These are phyloP conservation scores for Cytauxzoon felis DNA, from an alignment of 169 alveolate genomes.

Conservation along the genomic window DNA sequence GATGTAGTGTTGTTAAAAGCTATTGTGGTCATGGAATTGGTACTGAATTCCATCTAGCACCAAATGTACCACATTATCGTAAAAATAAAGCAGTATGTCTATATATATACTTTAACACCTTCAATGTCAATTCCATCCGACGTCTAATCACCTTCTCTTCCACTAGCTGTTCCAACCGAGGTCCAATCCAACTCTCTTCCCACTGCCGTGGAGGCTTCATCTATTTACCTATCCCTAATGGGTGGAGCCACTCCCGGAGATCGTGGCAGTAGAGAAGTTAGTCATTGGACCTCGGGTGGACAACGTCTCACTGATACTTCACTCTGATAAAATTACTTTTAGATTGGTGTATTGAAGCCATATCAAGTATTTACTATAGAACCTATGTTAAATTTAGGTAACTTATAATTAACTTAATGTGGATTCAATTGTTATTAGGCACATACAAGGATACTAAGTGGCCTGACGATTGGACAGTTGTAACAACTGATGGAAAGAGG, in stretches of 20 bases:
- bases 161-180: too few species aligned
- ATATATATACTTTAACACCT: background rate
- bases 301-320: background rate
- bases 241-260: too few species aligned
- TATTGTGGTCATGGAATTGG: constrained; percentile 99
- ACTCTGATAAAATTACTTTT: background rate
- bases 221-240: too few species aligned
- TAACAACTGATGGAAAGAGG: constrained; percentile 87
- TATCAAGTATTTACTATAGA: constrained; percentile 98
- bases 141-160: too few species aligned
- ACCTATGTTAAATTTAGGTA: constrained; percentile 95
- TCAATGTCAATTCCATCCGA: too few species aligned
- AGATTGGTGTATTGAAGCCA: constrained; percentile 83
- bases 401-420: background rate
- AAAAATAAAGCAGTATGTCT: constrained; percentile 94
- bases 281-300: background rate
- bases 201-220: too few species aligned
- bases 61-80: constrained; percentile 95
- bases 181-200: too few species aligned
- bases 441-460: constrained; percentile 88
- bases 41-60: constrained; percentile 92
- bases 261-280: too few species aligned
- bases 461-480: constrained; percentile 99
- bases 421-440: constrained; percentile 75
- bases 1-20: constrained; percentile 89